Base-by-base conservation (phyloP, 2,329 filamentous ascomycete genomes). In the Aureobasidium sp. region DNA sequence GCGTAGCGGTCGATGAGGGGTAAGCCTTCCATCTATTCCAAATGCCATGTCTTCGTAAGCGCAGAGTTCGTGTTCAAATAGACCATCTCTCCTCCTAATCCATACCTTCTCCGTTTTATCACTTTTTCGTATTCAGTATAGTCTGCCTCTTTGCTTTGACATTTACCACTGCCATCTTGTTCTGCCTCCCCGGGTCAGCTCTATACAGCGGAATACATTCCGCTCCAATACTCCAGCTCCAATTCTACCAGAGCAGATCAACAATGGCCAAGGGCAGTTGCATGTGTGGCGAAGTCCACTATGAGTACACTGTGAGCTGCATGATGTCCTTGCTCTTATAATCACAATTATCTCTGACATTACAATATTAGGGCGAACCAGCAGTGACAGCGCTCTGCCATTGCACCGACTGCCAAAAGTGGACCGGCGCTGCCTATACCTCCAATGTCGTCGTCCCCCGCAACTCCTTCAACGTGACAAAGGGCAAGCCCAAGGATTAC, bases 391-490 rank as follows among this genome's bases (percentile, higher is more conserved):
- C 75, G 6, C 65, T 80, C 29, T 80, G 78, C 64, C 75, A 79
- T 60, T 79, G 76, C 62, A 59, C 61, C 11, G 76, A 79, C 56
- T 80, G 77, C 61, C 76, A 79, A 57, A 80, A 80, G 55, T 66
- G 71, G 75, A 73, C 75, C 7, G 77, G 78, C 34, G 68, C 74
- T n/a, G 71, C 77, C 12, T 80, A 73, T 61, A 79, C 78, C 27
- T 74, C 76, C 60, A 81, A 80, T 61, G 70, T 71, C 8, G 68
- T 79, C 2, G 71, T 80, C 2, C 69, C 75, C 3, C 70, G 73
- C 14, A 62, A 62, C 7, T 63, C 64, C 22, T 78, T 80, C 64
- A 69, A 69, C 27, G 67, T 80, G 21, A 76, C 71, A 44, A 74
- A 77, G 60, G 77, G 77, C 29, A 67, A 65, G 4, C 73, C 75